phyloP scores from a whole-genome alignment of 2,329 filamentous ascomycete genomes.

The Clarireedia monteithiana region DNA sequence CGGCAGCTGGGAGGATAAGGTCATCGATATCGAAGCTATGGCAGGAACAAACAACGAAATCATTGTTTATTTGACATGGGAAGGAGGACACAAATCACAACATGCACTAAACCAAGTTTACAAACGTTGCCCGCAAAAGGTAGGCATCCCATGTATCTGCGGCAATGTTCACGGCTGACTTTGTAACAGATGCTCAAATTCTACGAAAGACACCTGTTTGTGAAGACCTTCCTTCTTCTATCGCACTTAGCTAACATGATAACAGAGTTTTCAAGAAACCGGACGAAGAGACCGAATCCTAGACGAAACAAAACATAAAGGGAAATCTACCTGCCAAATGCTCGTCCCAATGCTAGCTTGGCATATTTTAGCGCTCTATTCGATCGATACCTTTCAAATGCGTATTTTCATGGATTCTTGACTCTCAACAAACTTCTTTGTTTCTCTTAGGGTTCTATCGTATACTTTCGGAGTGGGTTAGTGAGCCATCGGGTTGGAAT shows the following conservation, averaged over 20 bases:
- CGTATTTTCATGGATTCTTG: too few relatives aligned
- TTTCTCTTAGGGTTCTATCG: too few relatives aligned
- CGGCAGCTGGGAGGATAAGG: slow-evolving; percentile 70
- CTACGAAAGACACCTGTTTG: slow-evolving; percentile 41
- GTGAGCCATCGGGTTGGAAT: too few relatives aligned
- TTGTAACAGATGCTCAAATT: slow-evolving; percentile 37
- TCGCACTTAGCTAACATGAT: slow-evolving; percentile 8
- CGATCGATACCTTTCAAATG: too few relatives aligned
- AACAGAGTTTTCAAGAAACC: slow-evolving; percentile 21
- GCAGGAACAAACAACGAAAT: slow-evolving; percentile 56
- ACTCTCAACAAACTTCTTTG: too few relatives aligned
- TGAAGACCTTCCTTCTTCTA: slow-evolving; percentile 5
- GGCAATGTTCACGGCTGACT: slow-evolving; percentile 8
- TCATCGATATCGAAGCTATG: slow-evolving; percentile 63
- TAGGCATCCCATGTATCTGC: slow-evolving; percentile 28
- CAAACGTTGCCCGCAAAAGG: slow-evolving; percentile 71
- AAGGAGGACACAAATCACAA: slow-evolving; percentile 64
- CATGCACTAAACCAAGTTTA: slow-evolving; percentile 63
- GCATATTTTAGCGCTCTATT: too few relatives aligned
- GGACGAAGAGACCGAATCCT: neutral
- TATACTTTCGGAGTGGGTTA: too few relatives aligned
- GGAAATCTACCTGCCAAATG: too few relatives aligned
- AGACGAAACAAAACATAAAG: too few relatives aligned
- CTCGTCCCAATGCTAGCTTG: too few relatives aligned
- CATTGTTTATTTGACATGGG: slow-evolving; percentile 66